Percentiles rank a stretch among this genome's conserved stretches.
phyloP scores from a whole-genome alignment of 441 rosid genomes.

The Manihot esculenta region DNA sequence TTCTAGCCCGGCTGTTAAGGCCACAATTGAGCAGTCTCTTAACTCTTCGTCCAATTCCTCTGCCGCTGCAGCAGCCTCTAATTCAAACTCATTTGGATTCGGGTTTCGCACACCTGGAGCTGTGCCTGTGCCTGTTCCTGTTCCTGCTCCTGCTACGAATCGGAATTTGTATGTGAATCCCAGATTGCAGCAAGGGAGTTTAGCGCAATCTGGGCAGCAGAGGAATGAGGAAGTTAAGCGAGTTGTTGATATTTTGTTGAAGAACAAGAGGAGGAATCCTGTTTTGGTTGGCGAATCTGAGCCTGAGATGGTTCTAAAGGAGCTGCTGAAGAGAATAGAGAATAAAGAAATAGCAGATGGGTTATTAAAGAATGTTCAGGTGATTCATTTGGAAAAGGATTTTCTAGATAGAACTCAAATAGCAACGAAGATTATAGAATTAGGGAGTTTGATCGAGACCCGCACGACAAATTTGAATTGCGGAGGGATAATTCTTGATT shows the following conservation, averaged over 20 bases:
- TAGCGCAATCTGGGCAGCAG: slow-evolving; percentile 38
- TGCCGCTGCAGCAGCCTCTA: slow-evolving; percentile 15
- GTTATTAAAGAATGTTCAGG: slow-evolving; percentile 51
- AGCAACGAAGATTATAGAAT: slow-evolving; percentile 48
- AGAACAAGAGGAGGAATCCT: slow-evolving; percentile 75
- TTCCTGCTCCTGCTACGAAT: slow-evolving; percentile 21
- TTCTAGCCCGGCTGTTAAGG: slow-evolving; percentile 93
- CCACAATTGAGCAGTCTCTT: slow-evolving; percentile 75
- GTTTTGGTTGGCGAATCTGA: slow-evolving; percentile 83
- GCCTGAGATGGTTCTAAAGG: slow-evolving; percentile 67
- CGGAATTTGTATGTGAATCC: slow-evolving; percentile 64
- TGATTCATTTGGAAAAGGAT: slow-evolving; percentile 63
- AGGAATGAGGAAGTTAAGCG: slow-evolving; percentile 62
- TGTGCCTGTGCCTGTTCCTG: slow-evolving; percentile 23
- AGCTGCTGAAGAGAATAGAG: slow-evolving; percentile 62
- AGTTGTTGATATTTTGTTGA: slow-evolving; percentile 62
- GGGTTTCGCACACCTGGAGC: slow-evolving; percentile 52
- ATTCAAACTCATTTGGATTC: slow-evolving; percentile 44
- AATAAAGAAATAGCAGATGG: slow-evolving; percentile 60
- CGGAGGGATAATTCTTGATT: slow-evolving; percentile 68
- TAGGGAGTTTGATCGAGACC: slow-evolving; percentile 50
- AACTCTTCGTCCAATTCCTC: slow-evolving; percentile 35
- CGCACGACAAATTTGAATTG: slow-evolving; percentile 39
- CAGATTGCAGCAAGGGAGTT: slow-evolving; percentile 55
- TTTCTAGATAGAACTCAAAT: slow-evolving; percentile 45